Evolutionary conservation across 2,329 filamentous ascomycete genomes (phyloP), one percentile per base, ranked within the genome.

Genomic region (Gremmenia infestans): DNA sequence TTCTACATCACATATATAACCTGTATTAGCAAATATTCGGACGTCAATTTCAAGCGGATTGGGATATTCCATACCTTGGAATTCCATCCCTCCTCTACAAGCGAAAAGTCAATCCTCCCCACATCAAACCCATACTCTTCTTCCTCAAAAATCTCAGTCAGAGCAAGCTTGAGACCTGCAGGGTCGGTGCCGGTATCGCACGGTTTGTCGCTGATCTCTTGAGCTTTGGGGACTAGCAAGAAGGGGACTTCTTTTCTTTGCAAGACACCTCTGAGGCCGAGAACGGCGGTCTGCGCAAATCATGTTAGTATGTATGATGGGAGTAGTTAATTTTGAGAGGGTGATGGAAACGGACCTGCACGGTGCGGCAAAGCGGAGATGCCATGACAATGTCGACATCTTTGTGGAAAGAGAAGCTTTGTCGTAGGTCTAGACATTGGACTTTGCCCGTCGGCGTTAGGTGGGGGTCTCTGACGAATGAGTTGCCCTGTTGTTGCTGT

Each of bases 341-440:
- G 1, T 8, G 8, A 28, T 2, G 25, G 25, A 8, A 8, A 32
- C 28, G 1, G 28, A 32, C 28, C 71, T 88, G 82, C 42, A 96
- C 78, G 2, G 91, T 93, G 58, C 91, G 84, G 48, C 86, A 84
- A 61, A 96, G 78, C 4, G 91, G 90, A 2, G 89, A 94, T 25
- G 89, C 85, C 35, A 91, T 79, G 7, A 95, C 78, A 61, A 87
- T 78, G 15, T 86, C 84, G 66, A 93, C 73, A 36, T 78, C 72
- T 61, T 77, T 75, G 69, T 89, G 86, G 70, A 81, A 73, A 7
- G 86, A 81, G 69, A 93, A 95, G 15, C 64, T 58, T 28, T 76
- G 68, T 66, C 79, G 73, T 37, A 96, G 83, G 12, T 72, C 70
- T 25, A 73, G 76, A 73, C 90, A 94, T 78, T 96, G 90, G 60